These are phyloP conservation scores for Amanita thiersii DNA, from an alignment of 768 basidiomycete species.

Conservation along the genomic window DNA sequence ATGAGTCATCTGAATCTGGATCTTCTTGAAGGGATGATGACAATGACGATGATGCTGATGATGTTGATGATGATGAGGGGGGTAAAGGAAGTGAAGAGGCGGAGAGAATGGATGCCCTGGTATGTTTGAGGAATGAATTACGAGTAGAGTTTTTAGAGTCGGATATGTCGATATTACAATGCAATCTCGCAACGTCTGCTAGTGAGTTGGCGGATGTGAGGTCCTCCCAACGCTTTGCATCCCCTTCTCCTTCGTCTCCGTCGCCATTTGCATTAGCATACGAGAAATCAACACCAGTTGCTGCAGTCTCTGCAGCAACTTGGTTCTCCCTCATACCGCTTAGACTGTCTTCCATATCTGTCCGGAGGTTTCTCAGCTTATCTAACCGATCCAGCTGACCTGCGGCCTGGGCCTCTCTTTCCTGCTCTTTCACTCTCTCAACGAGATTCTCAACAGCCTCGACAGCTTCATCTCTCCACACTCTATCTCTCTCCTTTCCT, in stretches of 20 bases:
- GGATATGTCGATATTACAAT: constrained; percentile 66
- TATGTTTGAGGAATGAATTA: not conserved
- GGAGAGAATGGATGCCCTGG: not conserved
- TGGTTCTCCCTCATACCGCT: constrained; percentile 21
- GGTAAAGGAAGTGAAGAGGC: not conserved
- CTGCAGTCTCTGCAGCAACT: constrained; percentile 9
- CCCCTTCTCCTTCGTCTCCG: constrained; percentile 27
- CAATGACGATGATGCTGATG: not conserved
- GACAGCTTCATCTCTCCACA: constrained; percentile 55
- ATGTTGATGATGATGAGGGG: not conserved
- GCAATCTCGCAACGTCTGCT: constrained; percentile 83
- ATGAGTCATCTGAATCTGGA: too few species aligned
- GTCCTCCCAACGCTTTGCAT: constrained; percentile 79
- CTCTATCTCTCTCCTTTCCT: constrained; percentile 44
- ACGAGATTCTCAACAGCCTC: constrained; percentile 42
- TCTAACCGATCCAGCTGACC: constrained; percentile 35
- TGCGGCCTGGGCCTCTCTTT: constrained; percentile 28
- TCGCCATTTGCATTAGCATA: not conserved
- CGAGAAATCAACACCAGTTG: not conserved
- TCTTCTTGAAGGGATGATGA: too few species aligned
- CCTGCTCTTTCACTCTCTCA: constrained; percentile 36
- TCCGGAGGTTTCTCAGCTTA: constrained; percentile 27
- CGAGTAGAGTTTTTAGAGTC: not conserved
- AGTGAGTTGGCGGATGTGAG: constrained; percentile 89
- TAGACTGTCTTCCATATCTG: constrained; percentile 26